phyloP scores from a whole-genome alignment of 306 rosid species.

The Malus orientalis region DNA sequence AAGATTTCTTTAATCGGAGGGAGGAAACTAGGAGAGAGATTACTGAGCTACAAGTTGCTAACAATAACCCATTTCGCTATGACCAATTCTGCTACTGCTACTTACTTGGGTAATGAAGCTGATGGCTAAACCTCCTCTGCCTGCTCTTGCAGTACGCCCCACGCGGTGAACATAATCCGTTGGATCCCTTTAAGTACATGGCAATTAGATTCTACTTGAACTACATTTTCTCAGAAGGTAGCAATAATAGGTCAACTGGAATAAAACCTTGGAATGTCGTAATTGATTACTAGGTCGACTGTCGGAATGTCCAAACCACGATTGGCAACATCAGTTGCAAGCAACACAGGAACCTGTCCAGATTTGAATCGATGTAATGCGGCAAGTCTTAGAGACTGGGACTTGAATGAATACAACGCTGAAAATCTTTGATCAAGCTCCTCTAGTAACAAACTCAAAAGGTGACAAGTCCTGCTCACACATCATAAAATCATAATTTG shows the following conservation, averaged over 20 bases:
- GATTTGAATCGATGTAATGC: constrained; percentile 79
- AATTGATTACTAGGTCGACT: constrained; percentile 85
- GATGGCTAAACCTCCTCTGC: constrained; percentile 78
- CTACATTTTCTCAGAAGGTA: not conserved
- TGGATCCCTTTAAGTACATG: constrained; percentile 45
- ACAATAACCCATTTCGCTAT: not conserved
- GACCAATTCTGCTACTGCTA: not conserved
- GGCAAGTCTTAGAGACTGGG: constrained; percentile 73
- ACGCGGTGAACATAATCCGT: constrained; percentile 88
- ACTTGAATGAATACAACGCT: constrained; percentile 70
- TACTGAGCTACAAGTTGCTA: not conserved
- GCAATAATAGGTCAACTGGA: constrained; percentile 11
- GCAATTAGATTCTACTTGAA: constrained; percentile 9
- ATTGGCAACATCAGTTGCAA: constrained; percentile 92
- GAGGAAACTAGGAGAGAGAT: not conserved
- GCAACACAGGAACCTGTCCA: constrained; percentile 63
- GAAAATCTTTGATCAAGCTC: constrained; percentile 67
- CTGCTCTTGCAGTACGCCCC: constrained; percentile 94
- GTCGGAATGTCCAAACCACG: constrained; percentile 94
- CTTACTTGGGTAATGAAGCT: constrained; percentile 67
- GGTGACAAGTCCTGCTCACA: constrained; percentile 70
- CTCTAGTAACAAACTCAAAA: constrained; percentile 61
- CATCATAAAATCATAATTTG: not conserved
- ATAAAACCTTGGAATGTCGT: constrained; percentile 73
- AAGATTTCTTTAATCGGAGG: not conserved